These are phyloP conservation scores for Solanum chaucha DNA, from an alignment of 257 asterid species.

Conservation along the genomic window DNA sequence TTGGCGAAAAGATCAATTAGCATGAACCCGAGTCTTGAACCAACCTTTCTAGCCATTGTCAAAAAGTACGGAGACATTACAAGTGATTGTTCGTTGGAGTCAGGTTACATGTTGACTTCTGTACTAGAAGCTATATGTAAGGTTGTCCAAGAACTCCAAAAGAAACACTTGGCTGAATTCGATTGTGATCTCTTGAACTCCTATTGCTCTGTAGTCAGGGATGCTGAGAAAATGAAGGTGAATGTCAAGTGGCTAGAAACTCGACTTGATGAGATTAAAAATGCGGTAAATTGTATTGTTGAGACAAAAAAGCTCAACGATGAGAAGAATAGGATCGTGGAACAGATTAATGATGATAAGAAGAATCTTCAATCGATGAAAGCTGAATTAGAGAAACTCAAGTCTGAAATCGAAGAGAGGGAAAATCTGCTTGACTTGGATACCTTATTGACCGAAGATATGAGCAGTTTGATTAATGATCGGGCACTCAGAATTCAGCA, in stretches of 20 bases:
- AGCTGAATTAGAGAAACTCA: constrained; percentile 7
- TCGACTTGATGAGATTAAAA: background rate
- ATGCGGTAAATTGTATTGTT: background rate
- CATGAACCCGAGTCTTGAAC: no score
- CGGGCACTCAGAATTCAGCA: no score
- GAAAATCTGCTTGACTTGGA: constrained; percentile 7
- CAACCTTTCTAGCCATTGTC: no score
- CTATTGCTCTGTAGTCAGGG: background rate
- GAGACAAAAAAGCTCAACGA: background rate
- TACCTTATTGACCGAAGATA: background rate
- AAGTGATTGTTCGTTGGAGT: no score
- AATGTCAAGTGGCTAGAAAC: constrained; percentile 12
- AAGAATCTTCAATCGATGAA: background rate
- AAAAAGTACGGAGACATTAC: no score
- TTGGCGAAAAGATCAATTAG: no score
- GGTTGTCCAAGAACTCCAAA: no score
- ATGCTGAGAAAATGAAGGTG: constrained; percentile 18
- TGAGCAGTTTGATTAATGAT: background rate
- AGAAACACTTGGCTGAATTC: no score
- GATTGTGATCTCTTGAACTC: background rate
- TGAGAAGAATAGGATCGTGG: constrained; percentile 2
- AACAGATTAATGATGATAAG: background rate
- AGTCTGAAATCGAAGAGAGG: constrained; percentile 1
- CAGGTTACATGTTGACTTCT: no score
- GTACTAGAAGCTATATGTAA: no score